These are phyloP conservation scores for Hyparrhenia diplandra DNA, from an alignment of 176 grass and related monocot species.

Conservation along the genomic window DNA sequence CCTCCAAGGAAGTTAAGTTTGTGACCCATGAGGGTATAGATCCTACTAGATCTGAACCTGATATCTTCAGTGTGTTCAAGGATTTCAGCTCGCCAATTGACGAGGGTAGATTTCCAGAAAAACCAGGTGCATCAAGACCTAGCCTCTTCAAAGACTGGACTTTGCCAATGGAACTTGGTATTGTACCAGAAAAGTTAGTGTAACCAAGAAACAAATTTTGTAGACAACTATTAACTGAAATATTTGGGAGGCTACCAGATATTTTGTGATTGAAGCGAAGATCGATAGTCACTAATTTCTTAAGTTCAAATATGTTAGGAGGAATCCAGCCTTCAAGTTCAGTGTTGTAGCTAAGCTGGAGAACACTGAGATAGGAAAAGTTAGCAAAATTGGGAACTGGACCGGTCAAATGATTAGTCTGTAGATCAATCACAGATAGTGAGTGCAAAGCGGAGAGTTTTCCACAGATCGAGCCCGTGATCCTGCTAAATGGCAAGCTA, in stretches of 20 bases:
- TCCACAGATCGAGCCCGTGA: too few species aligned
- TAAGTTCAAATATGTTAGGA: slow-evolving; percentile 4
- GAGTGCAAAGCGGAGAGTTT: too few species aligned
- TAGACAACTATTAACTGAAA: slow-evolving; percentile 5
- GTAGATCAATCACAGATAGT: too few species aligned
- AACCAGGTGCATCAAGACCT: neutral
- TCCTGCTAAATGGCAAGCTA: too few species aligned
- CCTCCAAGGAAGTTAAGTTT: slow-evolving; percentile 1
- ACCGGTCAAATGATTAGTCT: too few species aligned
- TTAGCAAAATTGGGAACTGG: too few species aligned
- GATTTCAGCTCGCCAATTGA: neutral
- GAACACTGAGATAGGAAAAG: slow-evolving; percentile 19
- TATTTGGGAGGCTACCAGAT: slow-evolving; percentile 26
- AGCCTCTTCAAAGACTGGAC: slow-evolving; percentile 28
- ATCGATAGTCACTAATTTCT: slow-evolving; percentile 32
- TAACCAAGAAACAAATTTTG: too few species aligned
- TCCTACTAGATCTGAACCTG: neutral
- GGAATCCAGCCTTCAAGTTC: slow-evolving; percentile 18
- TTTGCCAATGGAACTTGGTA: too few species aligned
- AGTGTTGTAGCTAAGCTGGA: slow-evolving; percentile 19
- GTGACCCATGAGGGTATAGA: neutral
- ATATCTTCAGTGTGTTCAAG: neutral
- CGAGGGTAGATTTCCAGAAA: neutral
- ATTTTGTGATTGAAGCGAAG: neutral
- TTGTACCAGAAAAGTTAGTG: too few species aligned